Percentiles rank a stretch among this genome's conserved stretches.
Evolutionary conservation across 371 early-diverging fungal genomes (phyloP).

Genomic region (Thermomucor indicae-seudaticae): DNA sequence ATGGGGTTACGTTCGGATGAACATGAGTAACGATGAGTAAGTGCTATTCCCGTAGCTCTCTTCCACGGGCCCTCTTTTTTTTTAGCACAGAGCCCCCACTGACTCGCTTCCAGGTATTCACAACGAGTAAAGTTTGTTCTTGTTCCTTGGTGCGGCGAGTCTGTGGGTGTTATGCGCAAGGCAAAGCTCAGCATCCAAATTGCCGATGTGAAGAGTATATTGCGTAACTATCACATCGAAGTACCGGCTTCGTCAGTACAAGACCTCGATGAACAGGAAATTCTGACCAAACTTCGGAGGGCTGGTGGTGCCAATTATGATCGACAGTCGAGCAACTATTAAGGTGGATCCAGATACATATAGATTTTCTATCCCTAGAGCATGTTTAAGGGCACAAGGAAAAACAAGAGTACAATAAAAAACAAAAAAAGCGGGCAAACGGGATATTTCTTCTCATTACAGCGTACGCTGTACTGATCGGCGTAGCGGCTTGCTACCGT

Average conservation of each 20-base stretch:
- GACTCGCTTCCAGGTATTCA: conserved; percentile 41
- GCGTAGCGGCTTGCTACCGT: conserved; percentile 11
- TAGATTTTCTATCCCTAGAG: too few relatives aligned
- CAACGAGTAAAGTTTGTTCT: conserved; percentile 70
- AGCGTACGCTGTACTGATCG: conserved; percentile 16
- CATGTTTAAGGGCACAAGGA: too few relatives aligned
- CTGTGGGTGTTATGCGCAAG: conserved; percentile 82
- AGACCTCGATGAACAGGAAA: conserved; percentile 51
- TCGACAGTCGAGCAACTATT: conserved; percentile 52
- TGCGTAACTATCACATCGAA: conserved; percentile 73
- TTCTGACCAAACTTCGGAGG: conserved; percentile 53
- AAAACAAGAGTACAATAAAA: too few relatives aligned
- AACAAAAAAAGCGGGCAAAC: too few relatives aligned
- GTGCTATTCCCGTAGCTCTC: too few relatives aligned
- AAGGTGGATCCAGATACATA: too few relatives aligned
- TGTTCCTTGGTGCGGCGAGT: conserved; percentile 76
- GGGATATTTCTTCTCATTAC: too few relatives aligned
- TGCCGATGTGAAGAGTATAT: conserved; percentile 70
- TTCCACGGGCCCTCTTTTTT: too few relatives aligned
- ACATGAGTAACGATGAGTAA: conserved; percentile 84
- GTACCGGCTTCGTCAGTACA: conserved; percentile 53
- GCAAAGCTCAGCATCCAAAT: conserved; percentile 82
- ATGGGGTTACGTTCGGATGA: conserved; percentile 77
- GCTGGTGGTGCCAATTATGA: conserved; percentile 74
- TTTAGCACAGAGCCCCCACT: too few relatives aligned